These are phyloP conservation scores for Aspergillus sp. DNA, from an alignment of 2,329 filamentous ascomycete species.

Conservation along the genomic window DNA sequence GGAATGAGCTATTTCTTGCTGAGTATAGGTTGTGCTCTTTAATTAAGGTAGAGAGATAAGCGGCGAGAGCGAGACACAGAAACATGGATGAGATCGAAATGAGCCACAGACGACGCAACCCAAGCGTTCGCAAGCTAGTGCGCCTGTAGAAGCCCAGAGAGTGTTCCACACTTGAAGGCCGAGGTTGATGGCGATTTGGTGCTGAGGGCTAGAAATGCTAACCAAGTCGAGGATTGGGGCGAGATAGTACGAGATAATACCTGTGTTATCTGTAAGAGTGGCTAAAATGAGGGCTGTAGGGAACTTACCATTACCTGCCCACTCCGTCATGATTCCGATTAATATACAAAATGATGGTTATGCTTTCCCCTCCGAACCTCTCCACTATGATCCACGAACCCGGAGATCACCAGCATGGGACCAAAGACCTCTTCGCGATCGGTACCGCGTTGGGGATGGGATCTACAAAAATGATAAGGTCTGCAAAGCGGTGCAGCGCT, in stretches of 20 bases:
- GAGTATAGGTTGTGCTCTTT: no score
- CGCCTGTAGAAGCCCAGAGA: slow-evolving; percentile 4
- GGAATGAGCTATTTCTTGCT: no score
- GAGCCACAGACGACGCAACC: slow-evolving; percentile 13
- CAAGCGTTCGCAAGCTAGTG: slow-evolving; percentile 7
- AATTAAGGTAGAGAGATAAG: no score
- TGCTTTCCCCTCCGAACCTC: no score
- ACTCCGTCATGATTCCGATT: slow-evolving; percentile 61
- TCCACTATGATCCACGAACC: no score
- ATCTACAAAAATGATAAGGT: no score
- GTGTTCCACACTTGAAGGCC: slow-evolving; percentile 10
- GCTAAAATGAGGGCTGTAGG: neutral
- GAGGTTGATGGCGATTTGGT: slow-evolving; percentile 10
- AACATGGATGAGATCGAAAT: neutral
- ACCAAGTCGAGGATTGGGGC: slow-evolving; percentile 11
- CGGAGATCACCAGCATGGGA: no score
- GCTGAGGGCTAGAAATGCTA: slow-evolving; percentile 11
- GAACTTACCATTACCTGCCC: slow-evolving; percentile 52
- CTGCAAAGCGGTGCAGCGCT: no score
- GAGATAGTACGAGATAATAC: slow-evolving; percentile 19
- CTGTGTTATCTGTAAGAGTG: neutral
- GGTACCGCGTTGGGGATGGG: no score
- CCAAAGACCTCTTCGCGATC: no score
- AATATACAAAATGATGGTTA: no score
- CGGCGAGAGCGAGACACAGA: no score